Evolutionary conservation across 2,329 filamentous ascomycete genomes (phyloP), one percentile per base, ranked within the genome.

Genomic region (Penicillium vulpinum): DNA sequence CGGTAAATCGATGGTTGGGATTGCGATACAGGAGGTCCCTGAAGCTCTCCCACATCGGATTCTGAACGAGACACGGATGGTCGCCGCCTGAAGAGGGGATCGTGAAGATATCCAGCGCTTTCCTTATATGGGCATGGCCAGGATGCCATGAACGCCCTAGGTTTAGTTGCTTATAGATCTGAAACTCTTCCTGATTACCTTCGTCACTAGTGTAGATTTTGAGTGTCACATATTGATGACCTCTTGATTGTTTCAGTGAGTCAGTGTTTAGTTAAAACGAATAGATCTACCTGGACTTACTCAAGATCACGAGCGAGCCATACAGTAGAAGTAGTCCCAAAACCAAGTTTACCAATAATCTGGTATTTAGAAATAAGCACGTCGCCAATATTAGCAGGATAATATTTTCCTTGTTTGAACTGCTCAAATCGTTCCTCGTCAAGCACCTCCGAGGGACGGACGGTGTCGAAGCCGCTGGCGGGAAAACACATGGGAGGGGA

Each of bases 1-100:
- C 39, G 11, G 21, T 38, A 36, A 56, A 50, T 6, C 44, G 55
- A 22, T 41, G 29, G 10, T 11, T 9, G 5, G 49, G 28, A 18
- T 28, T 36, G 22, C 31, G 28, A 13, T 35, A 35, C 9, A 43
- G 10, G 3, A 58, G 29, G 21, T 58, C 45, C 9, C 38, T 18
- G 18, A 60, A 56, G 33, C 54, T 60, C 9, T 78, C 75, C 70
- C 76, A 75, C 61, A 73, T 69, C 7, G 70, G 72, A 15, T 65
- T 64, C 51, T 73, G 73, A 18, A 75, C 68, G 26, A 75, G 69
- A 59, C 72, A 74, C 4, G 29, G 54, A 63, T 75, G 70, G 18
- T 57, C 51, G 0, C 62, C 39, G 47, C 61, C 65, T 11, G n/a
- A n/a, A n/a, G n/a, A n/a, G n/a, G 63, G 54, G 43, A 77, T 65